Evolutionary conservation across 2,329 filamentous ascomycete genomes (phyloP), one percentile per base, ranked within the genome.

Genomic region (Taxawa tesnikishii): DNA sequence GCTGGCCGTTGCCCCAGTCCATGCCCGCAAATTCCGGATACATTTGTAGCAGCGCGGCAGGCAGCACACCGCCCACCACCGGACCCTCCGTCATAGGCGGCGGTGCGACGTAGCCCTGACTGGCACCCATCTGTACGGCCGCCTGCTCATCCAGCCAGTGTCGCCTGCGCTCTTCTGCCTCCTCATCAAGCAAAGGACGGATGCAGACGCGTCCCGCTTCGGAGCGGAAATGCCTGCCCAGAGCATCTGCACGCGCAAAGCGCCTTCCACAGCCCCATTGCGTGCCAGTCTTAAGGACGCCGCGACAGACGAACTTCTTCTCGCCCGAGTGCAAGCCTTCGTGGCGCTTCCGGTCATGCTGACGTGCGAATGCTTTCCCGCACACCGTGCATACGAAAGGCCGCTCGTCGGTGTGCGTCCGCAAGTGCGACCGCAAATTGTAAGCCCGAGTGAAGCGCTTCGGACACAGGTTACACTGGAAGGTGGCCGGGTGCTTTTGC

Each of bases 271-370:
- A 98, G 13, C 90, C 90, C 90, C 90, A 98, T 43, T 81, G 75
- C 4, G 79, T 79, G 28, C 79, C 77, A 2, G 75, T 75, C 44
- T 88, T 87, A 30, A 98, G 73, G 37, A 87, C 82, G 32, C 90
- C 90, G 44, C 84, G 85, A 60, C 90, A 98, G 6, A 96, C 83
- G 53, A 96, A 98, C 52, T 94, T 96, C 73, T 96, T 98, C 62
- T 98, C 90, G 26, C 90, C 90, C 0, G 83, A 92, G 51, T 98
- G 90, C 26, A 98, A 64, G 24, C 88, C 87, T 60, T 98, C 90
- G 56, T 98, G 90, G 24, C 90, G 79, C 59, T 98, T 98, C 28
- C 90, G 79, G 54, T 98, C 90, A 52, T 98, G 90, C 52, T 98
- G 90, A 15, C 90, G 79, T 5, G 90, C 90, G 59, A 98, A 98